These are phyloP conservation scores for Erythrobasidium hasegawianum DNA, from an alignment of 1,284 basidiomycete species.

Conservation along the genomic window DNA sequence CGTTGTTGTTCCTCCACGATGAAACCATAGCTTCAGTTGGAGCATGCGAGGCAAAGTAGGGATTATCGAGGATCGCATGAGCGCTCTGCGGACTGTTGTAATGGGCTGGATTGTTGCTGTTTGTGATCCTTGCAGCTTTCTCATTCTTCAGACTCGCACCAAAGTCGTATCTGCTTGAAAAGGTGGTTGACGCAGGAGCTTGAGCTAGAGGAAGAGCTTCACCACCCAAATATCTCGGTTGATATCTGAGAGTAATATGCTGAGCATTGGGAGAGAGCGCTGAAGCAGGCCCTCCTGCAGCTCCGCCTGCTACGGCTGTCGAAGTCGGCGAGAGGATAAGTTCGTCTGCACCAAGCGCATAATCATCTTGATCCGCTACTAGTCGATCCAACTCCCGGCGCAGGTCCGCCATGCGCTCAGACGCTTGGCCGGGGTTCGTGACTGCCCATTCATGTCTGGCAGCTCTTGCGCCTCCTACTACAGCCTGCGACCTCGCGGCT, in stretches of 20 bases:
- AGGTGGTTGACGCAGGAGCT: constrained; percentile 44
- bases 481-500: constrained; percentile 38
- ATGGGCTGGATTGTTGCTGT: neutral
- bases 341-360: constrained; percentile 35
- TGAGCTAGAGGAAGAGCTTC: constrained; percentile 39
- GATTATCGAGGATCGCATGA: constrained; percentile 22
- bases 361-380: constrained; percentile 51
- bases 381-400: constrained; percentile 54
- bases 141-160: constrained; percentile 53
- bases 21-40: constrained; percentile 27
- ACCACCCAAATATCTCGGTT: constrained; percentile 12
- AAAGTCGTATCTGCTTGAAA: constrained; percentile 55
- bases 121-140: constrained; percentile 8
- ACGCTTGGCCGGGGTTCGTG: constrained; percentile 47
- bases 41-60: constrained; percentile 33
- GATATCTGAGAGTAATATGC: constrained; percentile 25
- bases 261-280: constrained; percentile 28
- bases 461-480: constrained; percentile 46
- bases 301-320: constrained; percentile 26
- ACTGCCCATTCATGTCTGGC: constrained; percentile 50
- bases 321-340: constrained; percentile 15
- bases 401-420: constrained; percentile 51
- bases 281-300: neutral
- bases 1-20: constrained; percentile 10
- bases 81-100: constrained; percentile 1